Conservation (phyloP, 2,329 filamentous ascomycete species). For the Claviceps cyperi region DNA sequence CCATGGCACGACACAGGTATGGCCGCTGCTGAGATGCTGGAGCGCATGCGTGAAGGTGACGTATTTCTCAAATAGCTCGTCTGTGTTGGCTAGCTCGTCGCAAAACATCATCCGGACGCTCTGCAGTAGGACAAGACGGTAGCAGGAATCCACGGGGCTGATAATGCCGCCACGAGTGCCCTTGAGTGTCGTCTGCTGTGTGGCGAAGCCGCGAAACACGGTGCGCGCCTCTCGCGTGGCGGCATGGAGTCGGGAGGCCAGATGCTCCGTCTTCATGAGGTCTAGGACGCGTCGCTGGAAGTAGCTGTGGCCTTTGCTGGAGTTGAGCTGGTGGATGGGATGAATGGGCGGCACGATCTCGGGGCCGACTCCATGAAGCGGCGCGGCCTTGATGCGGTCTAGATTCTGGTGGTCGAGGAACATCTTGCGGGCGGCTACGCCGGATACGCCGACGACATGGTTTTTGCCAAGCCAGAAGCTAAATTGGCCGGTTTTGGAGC, state of each 20-base stretch:
- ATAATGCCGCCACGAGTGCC: background rate
- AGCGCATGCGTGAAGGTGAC: background rate
- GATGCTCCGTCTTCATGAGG: constrained; percentile 1
- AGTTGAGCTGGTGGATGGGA: background rate
- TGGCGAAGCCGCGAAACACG: background rate
- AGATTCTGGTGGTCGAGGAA: constrained; percentile 4
- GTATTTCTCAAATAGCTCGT: background rate
- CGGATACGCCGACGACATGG: constrained; percentile 6
- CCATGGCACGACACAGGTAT: background rate
- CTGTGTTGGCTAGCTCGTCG: background rate
- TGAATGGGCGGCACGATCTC: background rate
- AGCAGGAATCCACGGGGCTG: background rate
- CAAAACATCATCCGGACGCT: background rate
- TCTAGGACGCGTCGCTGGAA: constrained; percentile 5
- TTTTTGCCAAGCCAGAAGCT: constrained; percentile 7
- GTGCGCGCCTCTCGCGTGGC: background rate
- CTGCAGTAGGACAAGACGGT: background rate
- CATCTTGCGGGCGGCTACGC: constrained; percentile 6
- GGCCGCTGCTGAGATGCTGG: background rate
- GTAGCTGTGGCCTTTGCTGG: constrained; percentile 1
- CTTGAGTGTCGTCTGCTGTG: background rate
- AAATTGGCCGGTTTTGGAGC: constrained; percentile 5
- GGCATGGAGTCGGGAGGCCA: background rate
- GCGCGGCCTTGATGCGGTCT: background rate
- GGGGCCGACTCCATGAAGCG: background rate